Base-by-base conservation (phyloP, 1,284 basidiomycete species). In the Fomitopsis betulina region DNA sequence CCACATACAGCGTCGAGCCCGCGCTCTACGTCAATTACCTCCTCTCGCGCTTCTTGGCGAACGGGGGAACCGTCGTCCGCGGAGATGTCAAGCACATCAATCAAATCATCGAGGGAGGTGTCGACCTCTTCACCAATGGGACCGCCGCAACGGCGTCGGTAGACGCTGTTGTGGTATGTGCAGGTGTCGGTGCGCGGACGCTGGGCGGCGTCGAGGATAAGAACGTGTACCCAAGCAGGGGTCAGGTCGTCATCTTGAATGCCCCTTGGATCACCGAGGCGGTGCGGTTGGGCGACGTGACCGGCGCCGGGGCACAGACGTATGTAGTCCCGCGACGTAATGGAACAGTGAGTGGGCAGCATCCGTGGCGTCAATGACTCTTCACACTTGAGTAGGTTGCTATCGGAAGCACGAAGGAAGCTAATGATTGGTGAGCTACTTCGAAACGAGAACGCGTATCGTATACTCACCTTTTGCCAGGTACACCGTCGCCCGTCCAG, bases 271-370 rank as follows among this genome's bases (percentile, higher is more conserved):
- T 50, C 27, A 32, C 30, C 15, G n/a, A 30, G 15, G 47, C 47
- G 2, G 27, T 35, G 17, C 10, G 47, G 47, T 6, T 50, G 32
- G n/a, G 47, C 47, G 30, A 30, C 23, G 15, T 27, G 12, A 50
- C 47, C 5, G 47, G 47, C 8, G 23, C 42, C 12, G 30, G 47
- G 6, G 47, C 27, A 25, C 47, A 50, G 74, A 83, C 83, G 42
- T 93, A 91, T 70, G 78, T 88, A 59, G 89, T 93, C 63, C 90
- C 90, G 27, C 76, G 85, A 61, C 17, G 45, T 10, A n/a, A 47
- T 60, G 86, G 89, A 27, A 80, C 88, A 61, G 89, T 89, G 56
- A 54, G 81, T 77, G n/a, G 5, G 25, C 19, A 13, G 8, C 9
- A 37, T 19, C 38, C 13, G 35, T 7, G 47, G 8, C 42, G 19